These are phyloP conservation scores for Taphrina confusa DNA, from an alignment of 1,139 yeast genomes.

Conservation along the genomic window DNA sequence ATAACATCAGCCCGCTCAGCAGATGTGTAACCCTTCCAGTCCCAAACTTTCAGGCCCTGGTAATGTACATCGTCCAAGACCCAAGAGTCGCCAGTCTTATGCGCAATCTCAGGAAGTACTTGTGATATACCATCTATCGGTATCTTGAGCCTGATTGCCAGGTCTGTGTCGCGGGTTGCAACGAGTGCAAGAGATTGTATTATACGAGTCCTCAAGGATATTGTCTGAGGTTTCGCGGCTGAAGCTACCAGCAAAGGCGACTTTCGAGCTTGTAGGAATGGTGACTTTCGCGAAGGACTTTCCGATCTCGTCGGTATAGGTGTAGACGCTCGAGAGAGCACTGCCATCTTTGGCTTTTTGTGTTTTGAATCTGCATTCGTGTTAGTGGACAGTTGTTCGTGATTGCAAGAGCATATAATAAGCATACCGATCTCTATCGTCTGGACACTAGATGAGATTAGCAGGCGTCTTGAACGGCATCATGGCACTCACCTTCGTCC, in stretches of 20 bases:
- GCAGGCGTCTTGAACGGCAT: not conserved
- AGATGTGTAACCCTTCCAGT: slow-evolving; percentile 46
- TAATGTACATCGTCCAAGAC: slow-evolving; percentile 43
- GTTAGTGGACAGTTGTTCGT: too few species aligned
- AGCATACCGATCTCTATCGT: slow-evolving; percentile 6
- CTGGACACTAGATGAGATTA: slow-evolving; percentile 13
- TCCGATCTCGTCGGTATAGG: not conserved
- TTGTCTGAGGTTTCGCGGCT: slow-evolving; percentile 1
- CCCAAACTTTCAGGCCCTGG: slow-evolving; percentile 47
- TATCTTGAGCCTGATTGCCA: slow-evolving; percentile 13
- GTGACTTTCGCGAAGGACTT: slow-evolving; percentile 10
- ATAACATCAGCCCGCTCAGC: slow-evolving; percentile 45
- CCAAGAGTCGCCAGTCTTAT: slow-evolving; percentile 5
- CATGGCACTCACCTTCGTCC: slow-evolving; percentile 23
- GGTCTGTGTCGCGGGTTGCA: slow-evolving; percentile 10
- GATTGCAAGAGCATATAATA: too few species aligned
- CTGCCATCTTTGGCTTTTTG: not conserved
- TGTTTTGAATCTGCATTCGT: not conserved
- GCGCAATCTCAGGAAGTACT: slow-evolving; percentile 25
- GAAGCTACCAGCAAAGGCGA: slow-evolving; percentile 28
- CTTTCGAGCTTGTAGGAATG: slow-evolving; percentile 30
- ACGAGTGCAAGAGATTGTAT: slow-evolving; percentile 30
- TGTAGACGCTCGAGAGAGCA: not conserved
- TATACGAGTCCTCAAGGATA: slow-evolving; percentile 16
- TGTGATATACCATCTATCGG: slow-evolving; percentile 2